Percentiles rank a stretch among this genome's conserved stretches.
Evolutionary conservation across 2,329 filamentous ascomycete genomes (phyloP).

Genomic region (Fonsecaea pedrosoi): DNA sequence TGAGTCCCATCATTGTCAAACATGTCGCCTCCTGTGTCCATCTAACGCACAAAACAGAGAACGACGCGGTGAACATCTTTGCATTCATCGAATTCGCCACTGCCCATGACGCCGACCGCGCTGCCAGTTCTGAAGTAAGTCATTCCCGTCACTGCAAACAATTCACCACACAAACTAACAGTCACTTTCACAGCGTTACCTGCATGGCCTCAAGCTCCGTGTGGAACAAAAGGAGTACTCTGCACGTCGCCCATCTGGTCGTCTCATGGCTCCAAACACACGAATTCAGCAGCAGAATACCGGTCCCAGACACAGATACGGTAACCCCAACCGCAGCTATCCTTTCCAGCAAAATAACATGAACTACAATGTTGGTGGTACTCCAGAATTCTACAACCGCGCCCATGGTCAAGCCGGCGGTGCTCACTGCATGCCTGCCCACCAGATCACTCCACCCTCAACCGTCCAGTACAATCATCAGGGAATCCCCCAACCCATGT

Average conservation of each 20-base stretch:
- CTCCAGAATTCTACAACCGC: background rate
- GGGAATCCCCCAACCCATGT: slow-evolving; percentile 13
- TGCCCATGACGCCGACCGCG: slow-evolving; percentile 34
- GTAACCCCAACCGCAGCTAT: background rate
- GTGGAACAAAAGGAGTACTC: slow-evolving; percentile 41
- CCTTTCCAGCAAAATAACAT: background rate
- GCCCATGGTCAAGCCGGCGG: background rate
- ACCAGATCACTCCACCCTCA: slow-evolving; percentile 12
- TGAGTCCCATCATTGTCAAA: slow-evolving; percentile 18
- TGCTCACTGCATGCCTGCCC: background rate
- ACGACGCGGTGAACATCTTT: slow-evolving; percentile 35
- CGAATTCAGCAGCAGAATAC: background rate
- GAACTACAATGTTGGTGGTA: slow-evolving; percentile 4
- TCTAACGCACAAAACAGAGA: slow-evolving; percentile 26
- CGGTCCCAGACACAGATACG: background rate
- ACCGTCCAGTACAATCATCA: slow-evolving; percentile 17
- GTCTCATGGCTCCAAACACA: background rate
- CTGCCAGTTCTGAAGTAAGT: slow-evolving; percentile 30
- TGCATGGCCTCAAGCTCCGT: slow-evolving; percentile 33
- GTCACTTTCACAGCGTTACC: slow-evolving; percentile 12
- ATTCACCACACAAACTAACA: background rate
- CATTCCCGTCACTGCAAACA: background rate
- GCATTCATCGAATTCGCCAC: slow-evolving; percentile 38
- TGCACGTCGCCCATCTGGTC: slow-evolving; percentile 14
- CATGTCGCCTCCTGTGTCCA: background rate